phyloP scores from a whole-genome alignment of 2,329 filamentous ascomycete genomes.

The Alternaria alternata region DNA sequence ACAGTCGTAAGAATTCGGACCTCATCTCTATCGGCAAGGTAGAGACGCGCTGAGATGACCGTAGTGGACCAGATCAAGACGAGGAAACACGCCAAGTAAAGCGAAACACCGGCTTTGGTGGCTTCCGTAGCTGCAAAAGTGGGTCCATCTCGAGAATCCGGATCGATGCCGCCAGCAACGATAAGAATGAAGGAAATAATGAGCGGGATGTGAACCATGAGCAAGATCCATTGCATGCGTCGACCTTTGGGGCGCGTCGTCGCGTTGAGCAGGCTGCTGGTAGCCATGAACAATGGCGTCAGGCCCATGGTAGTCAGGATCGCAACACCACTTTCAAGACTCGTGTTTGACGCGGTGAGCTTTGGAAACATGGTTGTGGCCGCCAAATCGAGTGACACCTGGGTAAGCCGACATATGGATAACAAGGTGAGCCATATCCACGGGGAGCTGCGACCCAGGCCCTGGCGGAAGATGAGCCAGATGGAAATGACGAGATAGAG shows the following conservation, averaged over 20 bases:
- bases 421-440: constrained; percentile 47
- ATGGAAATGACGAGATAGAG: constrained; percentile 40
- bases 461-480: constrained; percentile 41
- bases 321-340: constrained; percentile 43
- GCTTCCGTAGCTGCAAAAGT: constrained; percentile 45
- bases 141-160: constrained; percentile 40
- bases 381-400: constrained; percentile 48
- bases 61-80: constrained; percentile 46
- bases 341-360: constrained; percentile 39
- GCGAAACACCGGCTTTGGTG: constrained; percentile 46
- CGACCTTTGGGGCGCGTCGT: constrained; percentile 46
- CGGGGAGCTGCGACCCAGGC: constrained; percentile 44
- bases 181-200: constrained; percentile 47
- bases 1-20: constrained; percentile 48
- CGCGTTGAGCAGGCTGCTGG: constrained; percentile 44
- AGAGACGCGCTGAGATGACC: constrained; percentile 46
- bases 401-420: constrained; percentile 44
- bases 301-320: constrained; percentile 48
- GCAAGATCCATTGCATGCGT: constrained; percentile 49
- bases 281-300: constrained; percentile 48
- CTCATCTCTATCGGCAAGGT: constrained; percentile 42
- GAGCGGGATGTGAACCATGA: constrained; percentile 44
- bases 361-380: constrained; percentile 40
- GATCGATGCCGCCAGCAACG: constrained; percentile 47
- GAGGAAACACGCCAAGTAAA: constrained; percentile 46